Base-by-base conservation (phyloP, 2,329 filamentous ascomycete genomes). In the Pseudogymnoascus destructans region DNA sequence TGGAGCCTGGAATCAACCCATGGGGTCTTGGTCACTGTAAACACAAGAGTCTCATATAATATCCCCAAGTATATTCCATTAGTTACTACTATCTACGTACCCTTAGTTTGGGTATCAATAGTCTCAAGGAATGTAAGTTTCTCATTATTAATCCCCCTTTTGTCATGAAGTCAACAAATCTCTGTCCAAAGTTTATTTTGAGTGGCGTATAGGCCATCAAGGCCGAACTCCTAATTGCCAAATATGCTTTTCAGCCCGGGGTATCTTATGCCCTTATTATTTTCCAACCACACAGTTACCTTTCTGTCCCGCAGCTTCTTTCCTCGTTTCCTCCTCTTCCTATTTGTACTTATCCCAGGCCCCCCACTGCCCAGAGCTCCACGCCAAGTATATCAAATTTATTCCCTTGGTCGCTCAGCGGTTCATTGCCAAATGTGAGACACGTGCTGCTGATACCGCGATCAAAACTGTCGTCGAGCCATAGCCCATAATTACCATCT, bases 351-450 rank as follows among this genome's bases (percentile, higher is more conserved):
- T 27, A 56, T 38, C 21, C 7, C 35, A 56, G 6, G 21, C 5
- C 36, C 11, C 54, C 54, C 4, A 57, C 57, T 5, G 30, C 27
- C 93, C 93, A 98, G 9, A 97, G 73, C 73, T 98, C 93, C 1
- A 96, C 87, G 1, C 90, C 92, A 30, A 96, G 69, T 10, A 98
- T 81, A 61, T 89, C 87, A 68, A 97, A 98, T 70, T 95, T 95
- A 61, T 85, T 83, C 0, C 92, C 93, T 67, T 95, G 89, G 58
- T 96, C 92, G 66, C 92, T 96, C 57, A 98, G 74, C 8, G 87
- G 85, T 74, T 96, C 91, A 65, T 98, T 98, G 0, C 90, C 89
- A 73, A 97, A 98, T 0, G 93, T 98, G 61, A 88, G 84, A 69
- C 90, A 95, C 3, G 81, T 78, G 40, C 86, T 84, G 67, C 89